Evolutionary conservation across 345 rosid species (phyloP).

Genomic region (Lenwebbia sp.): DNA sequence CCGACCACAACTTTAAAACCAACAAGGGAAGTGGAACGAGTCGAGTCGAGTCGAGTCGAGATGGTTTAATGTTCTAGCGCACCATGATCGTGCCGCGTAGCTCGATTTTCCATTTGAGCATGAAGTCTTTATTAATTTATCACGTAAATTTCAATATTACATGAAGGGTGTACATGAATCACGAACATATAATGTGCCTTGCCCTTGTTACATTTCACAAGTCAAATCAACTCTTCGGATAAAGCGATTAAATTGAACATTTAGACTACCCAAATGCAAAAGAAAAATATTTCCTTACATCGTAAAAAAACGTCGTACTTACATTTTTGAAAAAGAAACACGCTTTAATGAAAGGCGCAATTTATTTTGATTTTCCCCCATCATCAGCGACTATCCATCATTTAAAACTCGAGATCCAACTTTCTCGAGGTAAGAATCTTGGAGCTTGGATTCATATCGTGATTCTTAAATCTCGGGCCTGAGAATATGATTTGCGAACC

Average conservation of each 20-base stretch:
- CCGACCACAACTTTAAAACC: no score
- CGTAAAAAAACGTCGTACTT: not conserved
- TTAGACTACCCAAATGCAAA: not conserved
- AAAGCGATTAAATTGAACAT: not conserved
- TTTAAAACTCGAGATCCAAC: not conserved
- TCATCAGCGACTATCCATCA: not conserved
- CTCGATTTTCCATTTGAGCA: no score
- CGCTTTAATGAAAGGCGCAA: not conserved
- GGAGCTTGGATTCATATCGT: not conserved
- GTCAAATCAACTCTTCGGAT: not conserved
- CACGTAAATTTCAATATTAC: no score
- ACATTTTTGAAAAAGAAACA: not conserved
- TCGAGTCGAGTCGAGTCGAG: no score
- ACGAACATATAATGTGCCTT: rapidly evolving
- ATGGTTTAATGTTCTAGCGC: no score
- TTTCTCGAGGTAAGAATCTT: no score
- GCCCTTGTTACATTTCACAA: not conserved
- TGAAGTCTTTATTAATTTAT: no score
- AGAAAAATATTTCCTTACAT: not conserved
- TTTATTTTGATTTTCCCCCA: no score
- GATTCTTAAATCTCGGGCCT: rapidly evolving
- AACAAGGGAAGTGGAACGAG: no score
- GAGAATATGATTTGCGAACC: rapidly evolving
- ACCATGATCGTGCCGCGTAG: no score
- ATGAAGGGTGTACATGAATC: no score